Conservation (phyloP, 192 early-diverging fungal genomes). For the Backusella luteola region DNA sequence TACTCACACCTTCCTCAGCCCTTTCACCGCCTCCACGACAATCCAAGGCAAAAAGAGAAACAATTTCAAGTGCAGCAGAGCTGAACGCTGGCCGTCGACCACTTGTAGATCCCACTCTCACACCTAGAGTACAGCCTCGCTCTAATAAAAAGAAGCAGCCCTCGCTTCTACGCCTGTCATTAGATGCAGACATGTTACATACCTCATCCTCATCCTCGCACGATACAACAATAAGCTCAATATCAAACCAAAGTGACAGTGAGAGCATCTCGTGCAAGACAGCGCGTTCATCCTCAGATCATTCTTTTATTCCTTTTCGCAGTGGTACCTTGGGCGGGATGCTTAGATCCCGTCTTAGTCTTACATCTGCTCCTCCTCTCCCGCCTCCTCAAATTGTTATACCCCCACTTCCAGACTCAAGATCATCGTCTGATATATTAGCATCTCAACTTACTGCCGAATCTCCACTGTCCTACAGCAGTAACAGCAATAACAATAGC, state of each 20-base stretch:
- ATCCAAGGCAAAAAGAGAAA: background rate
- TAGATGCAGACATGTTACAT: constrained; percentile 10
- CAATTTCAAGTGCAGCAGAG: background rate
- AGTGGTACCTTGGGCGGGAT: constrained; percentile 12
- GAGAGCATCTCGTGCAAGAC: background rate
- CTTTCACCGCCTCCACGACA: constrained; percentile 19
- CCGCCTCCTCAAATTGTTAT: background rate
- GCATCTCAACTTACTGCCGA: background rate
- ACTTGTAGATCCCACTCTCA: constrained; percentile 7
- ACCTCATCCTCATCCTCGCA: background rate
- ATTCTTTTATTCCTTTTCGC: background rate
- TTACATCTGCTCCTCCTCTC: background rate
- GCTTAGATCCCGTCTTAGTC: background rate
- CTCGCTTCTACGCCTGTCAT: constrained; percentile 6
- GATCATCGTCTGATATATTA: background rate
- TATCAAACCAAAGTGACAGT: background rate
- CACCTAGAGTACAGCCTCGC: constrained; percentile 5
- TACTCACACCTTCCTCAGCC: background rate
- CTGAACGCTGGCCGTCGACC: background rate
- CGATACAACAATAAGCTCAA: constrained; percentile 1
- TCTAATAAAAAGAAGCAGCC: background rate
- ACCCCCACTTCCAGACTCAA: background rate
- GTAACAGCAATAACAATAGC: background rate
- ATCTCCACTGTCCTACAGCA: background rate
- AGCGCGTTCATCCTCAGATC: background rate